phyloP scores from a whole-genome alignment of 108 stramenopile species.

The Cyclotella kingstonii region DNA sequence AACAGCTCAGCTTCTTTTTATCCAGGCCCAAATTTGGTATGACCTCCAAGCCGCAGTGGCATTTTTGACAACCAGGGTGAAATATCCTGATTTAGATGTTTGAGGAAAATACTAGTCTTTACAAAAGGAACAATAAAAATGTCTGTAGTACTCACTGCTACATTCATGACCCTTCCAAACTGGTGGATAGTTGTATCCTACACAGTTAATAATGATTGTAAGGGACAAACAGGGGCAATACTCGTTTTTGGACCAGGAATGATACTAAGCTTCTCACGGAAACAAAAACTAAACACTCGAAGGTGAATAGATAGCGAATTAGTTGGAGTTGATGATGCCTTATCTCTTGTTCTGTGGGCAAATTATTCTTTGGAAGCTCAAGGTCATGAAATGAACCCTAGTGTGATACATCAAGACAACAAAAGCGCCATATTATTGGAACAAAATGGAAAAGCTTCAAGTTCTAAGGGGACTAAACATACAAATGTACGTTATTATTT shows the following conservation, averaged over 20 bases:
- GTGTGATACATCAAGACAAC: conserved; percentile 53
- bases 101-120: too few relatives aligned
- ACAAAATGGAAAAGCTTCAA: conserved; percentile 47
- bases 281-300: conserved; percentile 40
- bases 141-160: too few relatives aligned
- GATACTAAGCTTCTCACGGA: conserved; percentile 12
- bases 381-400: conserved; percentile 34
- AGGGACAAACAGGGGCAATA: not conserved
- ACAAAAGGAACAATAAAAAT: too few relatives aligned
- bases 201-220: not conserved
- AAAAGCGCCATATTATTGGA: conserved; percentile 53
- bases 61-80: too few relatives aligned
- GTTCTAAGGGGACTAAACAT: conserved; percentile 30
- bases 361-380: conserved; percentile 47
- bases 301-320: conserved; percentile 56
- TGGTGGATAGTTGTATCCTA: not conserved
- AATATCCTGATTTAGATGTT: too few relatives aligned
- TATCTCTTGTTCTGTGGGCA: conserved; percentile 51
- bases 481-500: conserved; percentile 43
- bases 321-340: conserved; percentile 37
- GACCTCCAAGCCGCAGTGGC: too few relatives aligned
- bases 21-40: too few relatives aligned
- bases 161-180: too few relatives aligned
- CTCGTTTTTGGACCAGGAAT: not conserved
- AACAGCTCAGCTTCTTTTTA: too few relatives aligned